Evolutionary conservation across 495 filamentous ascomycete species (phyloP).

Genomic region (Trichoderma erinaceum): DNA sequence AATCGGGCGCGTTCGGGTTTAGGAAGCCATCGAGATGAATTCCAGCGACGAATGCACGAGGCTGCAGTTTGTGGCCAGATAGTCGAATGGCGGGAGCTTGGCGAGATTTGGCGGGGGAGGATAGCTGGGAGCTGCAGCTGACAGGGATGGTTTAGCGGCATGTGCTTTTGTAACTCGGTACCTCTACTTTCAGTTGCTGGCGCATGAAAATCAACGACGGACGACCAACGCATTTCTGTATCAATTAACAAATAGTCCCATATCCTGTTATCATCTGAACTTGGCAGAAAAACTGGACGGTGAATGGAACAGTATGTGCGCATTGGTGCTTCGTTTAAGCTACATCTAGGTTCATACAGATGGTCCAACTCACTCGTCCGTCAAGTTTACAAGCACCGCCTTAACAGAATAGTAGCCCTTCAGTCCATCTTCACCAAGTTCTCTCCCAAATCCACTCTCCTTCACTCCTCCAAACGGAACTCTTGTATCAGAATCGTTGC

Average conservation of each 20-base stretch:
- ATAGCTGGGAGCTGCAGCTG: neutral
- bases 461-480: conserved; percentile 92
- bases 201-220: too few relatives aligned
- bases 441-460: conserved; percentile 87
- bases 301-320: too few relatives aligned
- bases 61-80: conserved; percentile 7
- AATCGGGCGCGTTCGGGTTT: neutral
- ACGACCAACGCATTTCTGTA: too few relatives aligned
- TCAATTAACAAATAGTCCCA: too few relatives aligned
- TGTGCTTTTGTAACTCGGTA: conserved; percentile 1
- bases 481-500: conserved; percentile 66
- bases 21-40: neutral
- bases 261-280: too few relatives aligned
- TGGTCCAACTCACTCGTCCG: conserved; percentile 3
- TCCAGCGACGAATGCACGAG: neutral
- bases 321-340: neutral
- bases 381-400: conserved; percentile 73
- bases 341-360: too few relatives aligned
- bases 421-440: conserved; percentile 79
- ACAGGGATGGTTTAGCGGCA: neutral
- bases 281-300: too few relatives aligned
- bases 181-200: neutral
- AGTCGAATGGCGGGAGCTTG: neutral
- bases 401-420: conserved; percentile 77
- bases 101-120: conserved; percentile 2